phyloP scores from a whole-genome alignment of 257 asterid genomes.

The Phtheirospermum japonicum region DNA sequence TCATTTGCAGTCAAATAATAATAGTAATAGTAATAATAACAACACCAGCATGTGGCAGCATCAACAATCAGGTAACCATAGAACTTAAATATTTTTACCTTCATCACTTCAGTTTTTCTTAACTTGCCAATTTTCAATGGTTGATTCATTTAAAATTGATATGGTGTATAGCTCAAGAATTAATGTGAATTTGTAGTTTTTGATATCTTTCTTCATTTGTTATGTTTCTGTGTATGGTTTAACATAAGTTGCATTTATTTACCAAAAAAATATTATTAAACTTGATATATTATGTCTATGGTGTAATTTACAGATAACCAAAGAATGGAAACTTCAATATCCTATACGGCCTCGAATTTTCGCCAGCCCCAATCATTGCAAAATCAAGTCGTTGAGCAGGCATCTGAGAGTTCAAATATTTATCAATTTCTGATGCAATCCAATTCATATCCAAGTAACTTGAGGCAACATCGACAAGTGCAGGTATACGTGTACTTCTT shows the following conservation, averaged over 20 bases:
- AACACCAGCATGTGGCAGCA: slow-evolving; percentile 30
- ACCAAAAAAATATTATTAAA: not conserved
- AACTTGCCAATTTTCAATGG: too few relatives aligned
- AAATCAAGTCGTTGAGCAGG: slow-evolving; percentile 13
- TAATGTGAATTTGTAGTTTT: too few relatives aligned
- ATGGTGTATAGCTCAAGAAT: too few relatives aligned
- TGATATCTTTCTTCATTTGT: too few relatives aligned
- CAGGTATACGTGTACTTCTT: too few relatives aligned
- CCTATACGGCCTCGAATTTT: slow-evolving; percentile 17
- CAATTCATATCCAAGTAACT: slow-evolving; percentile 25
- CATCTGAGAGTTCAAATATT: slow-evolving; percentile 16
- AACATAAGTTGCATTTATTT: too few relatives aligned
- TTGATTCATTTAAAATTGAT: too few relatives aligned
- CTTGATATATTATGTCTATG: not conserved
- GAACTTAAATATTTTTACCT: not conserved
- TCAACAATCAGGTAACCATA: slow-evolving; percentile 24
- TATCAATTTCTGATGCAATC: slow-evolving; percentile 22
- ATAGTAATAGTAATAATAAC: not conserved
- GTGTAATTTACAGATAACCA: slow-evolving; percentile 3
- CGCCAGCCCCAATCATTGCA: slow-evolving; percentile 20
- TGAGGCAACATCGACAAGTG: slow-evolving; percentile 21
- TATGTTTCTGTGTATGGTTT: too few relatives aligned
- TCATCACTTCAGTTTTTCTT: too few relatives aligned
- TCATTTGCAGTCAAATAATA: slow-evolving; percentile 10
- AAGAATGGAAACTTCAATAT: not conserved